Evolutionary conservation across 2,329 filamentous ascomycete species (phyloP).

Genomic region (Zymoseptoria ardabiliae): DNA sequence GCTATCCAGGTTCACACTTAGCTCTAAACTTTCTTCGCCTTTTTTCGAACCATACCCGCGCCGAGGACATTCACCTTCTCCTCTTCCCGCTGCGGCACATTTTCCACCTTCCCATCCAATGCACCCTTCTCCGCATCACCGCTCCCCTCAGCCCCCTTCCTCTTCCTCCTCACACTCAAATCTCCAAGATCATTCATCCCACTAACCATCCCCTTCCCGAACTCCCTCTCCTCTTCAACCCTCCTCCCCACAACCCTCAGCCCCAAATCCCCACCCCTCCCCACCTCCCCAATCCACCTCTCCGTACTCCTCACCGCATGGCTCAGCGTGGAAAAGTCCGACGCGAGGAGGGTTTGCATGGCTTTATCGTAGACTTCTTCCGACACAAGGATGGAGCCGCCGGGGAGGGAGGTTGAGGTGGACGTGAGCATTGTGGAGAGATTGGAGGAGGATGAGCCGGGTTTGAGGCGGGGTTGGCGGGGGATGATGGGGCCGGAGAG

Average conservation of each 20-base stretch:
- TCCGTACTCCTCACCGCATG: slow-evolving; percentile 58
- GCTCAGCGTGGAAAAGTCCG: slow-evolving; percentile 63
- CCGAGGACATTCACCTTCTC: slow-evolving; percentile 44
- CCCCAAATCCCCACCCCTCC: slow-evolving; percentile 18
- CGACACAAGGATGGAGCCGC: slow-evolving; percentile 18
- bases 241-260: slow-evolving; percentile 16
- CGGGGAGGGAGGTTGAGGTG: not conserved
- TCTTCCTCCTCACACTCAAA: slow-evolving; percentile 47
- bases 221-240: no score
- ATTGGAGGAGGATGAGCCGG: slow-evolving; percentile 17
- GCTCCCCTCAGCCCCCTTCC: slow-evolving; percentile 25
- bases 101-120: no score
- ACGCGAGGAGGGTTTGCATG: slow-evolving; percentile 56
- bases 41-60: slow-evolving; percentile 49
- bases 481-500: slow-evolving; percentile 56
- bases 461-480: slow-evolving; percentile 47
- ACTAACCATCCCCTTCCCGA: slow-evolving; percentile 3
- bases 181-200: slow-evolving; percentile 27
- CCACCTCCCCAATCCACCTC: slow-evolving; percentile 64
- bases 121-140: not conserved
- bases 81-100: no score
- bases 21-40: slow-evolving; percentile 38
- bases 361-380: slow-evolving; percentile 38
- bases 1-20: not conserved
- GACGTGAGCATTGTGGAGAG: slow-evolving; percentile 17